A percentile compares a stretch with the other conserved stretches of the same genome.
Evolutionary conservation across 2,329 filamentous ascomycete species (phyloP).

Genomic region (Biscogniauxia marginata): DNA sequence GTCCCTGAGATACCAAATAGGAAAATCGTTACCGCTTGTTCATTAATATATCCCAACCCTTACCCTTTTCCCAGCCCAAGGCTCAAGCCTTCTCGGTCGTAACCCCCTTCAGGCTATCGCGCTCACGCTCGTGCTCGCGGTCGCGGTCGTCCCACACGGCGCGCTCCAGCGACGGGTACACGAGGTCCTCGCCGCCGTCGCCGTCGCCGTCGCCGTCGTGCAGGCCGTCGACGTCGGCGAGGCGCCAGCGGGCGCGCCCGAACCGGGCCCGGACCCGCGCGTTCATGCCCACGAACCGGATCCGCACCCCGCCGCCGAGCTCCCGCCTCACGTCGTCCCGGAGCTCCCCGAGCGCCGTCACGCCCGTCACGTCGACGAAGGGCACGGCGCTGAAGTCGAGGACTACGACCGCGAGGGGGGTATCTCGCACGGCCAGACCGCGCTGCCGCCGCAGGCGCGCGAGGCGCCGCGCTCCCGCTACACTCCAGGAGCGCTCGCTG

Average conservation of each 20-base stretch:
- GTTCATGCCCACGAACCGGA: slow-evolving; percentile 28
- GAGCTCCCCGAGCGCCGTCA: slow-evolving; percentile 31
- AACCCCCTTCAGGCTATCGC: slow-evolving; percentile 28
- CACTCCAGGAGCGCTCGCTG: slow-evolving; percentile 33
- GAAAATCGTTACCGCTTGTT: too few relatives aligned
- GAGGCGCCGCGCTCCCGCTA: slow-evolving; percentile 28
- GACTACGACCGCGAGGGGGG: slow-evolving; percentile 29
- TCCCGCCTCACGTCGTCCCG: slow-evolving; percentile 31
- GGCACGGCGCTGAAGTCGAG: slow-evolving; percentile 30
- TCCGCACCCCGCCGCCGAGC: slow-evolving; percentile 26
- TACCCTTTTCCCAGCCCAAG: not conserved
- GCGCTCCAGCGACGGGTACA: slow-evolving; percentile 29
- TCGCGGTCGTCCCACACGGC: slow-evolving; percentile 31
- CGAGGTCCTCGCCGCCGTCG: slow-evolving; percentile 23
- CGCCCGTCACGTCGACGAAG: slow-evolving; percentile 31
- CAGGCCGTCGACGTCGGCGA: slow-evolving; percentile 25
- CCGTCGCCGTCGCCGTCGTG: slow-evolving; percentile 16
- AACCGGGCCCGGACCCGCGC: slow-evolving; percentile 24
- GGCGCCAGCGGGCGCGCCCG: slow-evolving; percentile 25
- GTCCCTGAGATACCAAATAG: too few relatives aligned
- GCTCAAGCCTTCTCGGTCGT: slow-evolving; percentile 27
- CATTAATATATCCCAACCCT: not conserved
- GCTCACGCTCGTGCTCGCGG: slow-evolving; percentile 26
- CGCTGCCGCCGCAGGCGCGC: slow-evolving; percentile 26
- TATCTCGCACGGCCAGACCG: slow-evolving; percentile 22